Percentiles rank a stretch among this genome's conserved stretches.
Conservation (phyloP, 2,329 filamentous ascomycete genomes). For the Verruconis gallopava region DNA sequence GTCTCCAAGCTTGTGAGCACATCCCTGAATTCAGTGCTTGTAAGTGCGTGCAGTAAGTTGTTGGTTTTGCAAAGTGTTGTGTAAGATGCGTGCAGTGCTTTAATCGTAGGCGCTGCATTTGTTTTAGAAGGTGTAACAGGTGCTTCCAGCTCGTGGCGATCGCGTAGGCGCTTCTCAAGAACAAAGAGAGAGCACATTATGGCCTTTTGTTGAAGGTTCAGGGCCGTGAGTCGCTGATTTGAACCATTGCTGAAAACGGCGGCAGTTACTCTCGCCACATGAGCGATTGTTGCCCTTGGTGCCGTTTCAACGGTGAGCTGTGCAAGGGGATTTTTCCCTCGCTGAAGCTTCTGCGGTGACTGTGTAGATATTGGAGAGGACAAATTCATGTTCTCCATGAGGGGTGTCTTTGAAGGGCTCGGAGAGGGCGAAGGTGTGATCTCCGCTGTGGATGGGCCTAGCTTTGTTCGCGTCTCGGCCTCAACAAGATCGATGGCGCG, state of each 20-base stretch:
- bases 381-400: slow-evolving; percentile 72
- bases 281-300: slow-evolving; percentile 75
- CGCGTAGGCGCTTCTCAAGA: slow-evolving; percentile 60
- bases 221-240: slow-evolving; percentile 65
- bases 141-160: slow-evolving; percentile 19
- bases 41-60: slow-evolving; percentile 78
- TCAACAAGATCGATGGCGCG: slow-evolving; percentile 83
- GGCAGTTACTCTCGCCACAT: slow-evolving; percentile 83
- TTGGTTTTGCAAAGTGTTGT: slow-evolving; percentile 70
- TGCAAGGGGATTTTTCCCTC: slow-evolving; percentile 34
- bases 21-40: slow-evolving; percentile 85
- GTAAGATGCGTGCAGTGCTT: slow-evolving; percentile 74
- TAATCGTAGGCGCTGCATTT: slow-evolving; percentile 59
- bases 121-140: slow-evolving; percentile 21
- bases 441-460: slow-evolving; percentile 45
- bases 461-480: slow-evolving; percentile 62
- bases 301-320: slow-evolving; percentile 63
- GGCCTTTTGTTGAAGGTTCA: slow-evolving; percentile 95
- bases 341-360: slow-evolving; percentile 21
- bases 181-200: slow-evolving; percentile 80
- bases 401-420: slow-evolving; percentile 60
- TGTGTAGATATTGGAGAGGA: slow-evolving; percentile 38
- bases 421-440: slow-evolving; percentile 32
- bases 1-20: slow-evolving; percentile 84
- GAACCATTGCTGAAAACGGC: slow-evolving; percentile 84